Base-by-base conservation (phyloP, 1,284 basidiomycete species). In the Cryptococcus sp. region DNA sequence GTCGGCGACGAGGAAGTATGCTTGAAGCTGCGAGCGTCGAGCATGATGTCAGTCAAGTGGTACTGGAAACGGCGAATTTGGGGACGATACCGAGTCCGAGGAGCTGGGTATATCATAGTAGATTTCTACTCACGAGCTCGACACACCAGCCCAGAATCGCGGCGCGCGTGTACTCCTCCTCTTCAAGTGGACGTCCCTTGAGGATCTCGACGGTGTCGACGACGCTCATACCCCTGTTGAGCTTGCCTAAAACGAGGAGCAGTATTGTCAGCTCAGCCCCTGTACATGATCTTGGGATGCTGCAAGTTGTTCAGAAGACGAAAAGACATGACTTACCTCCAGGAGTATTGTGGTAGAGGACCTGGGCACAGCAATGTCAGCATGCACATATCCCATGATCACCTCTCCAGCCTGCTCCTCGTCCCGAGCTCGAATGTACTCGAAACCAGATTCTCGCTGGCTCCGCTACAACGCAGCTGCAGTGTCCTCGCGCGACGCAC, bases 1-100 rank as follows among this genome's bases (percentile, higher is more conserved):
- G 80, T 99, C 95, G 22, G 93, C 87, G 56, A 99, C 94, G 56
- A 99, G 86, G 86, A 98, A 98, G 81, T 90, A 98, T 0, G 93
- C 93, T 88, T 99, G 96, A 16, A 98, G 85, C 91, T 95, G 73
- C 31, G 13, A 35, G 53, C 44, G 19, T n/a, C 20, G 23, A 20
- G 27, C 52, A 17, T 4, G 19, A 41, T 8, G 31, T 35, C 10
- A 35, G 19, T 40, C 3, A 15, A 13, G 39, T n/a, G 5, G 23
- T 20, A 19, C 6, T 35, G 52, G 17, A 16, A 10, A 50, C 3
- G 25, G 27, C 6, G 16, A 20, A 53, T 22, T 25, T 40, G 39
- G 38, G 5, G n/a, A 38, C n/a, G 44, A 38, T 7, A 23, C 17
- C 16, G 23, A 23, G 42, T 31, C n/a, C 16, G 38, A 17, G 22